These are phyloP conservation scores for Amanita exitialis DNA, from an alignment of 768 basidiomycete species.

Conservation along the genomic window DNA sequence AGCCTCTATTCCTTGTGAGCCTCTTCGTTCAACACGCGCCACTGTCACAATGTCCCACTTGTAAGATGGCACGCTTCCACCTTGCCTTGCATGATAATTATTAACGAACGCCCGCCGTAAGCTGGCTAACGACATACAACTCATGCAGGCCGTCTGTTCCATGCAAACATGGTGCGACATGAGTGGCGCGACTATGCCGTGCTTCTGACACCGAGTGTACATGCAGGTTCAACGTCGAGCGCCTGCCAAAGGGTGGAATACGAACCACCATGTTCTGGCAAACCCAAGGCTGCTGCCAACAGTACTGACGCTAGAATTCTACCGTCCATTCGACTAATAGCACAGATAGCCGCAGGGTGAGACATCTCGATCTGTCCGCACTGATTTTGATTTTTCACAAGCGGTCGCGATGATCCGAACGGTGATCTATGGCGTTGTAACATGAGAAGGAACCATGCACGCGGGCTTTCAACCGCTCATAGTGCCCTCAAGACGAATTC, in stretches of 20 bases:
- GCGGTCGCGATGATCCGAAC: background rate
- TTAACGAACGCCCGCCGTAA: background rate
- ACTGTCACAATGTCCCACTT: background rate
- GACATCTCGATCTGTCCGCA: background rate
- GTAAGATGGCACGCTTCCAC: background rate
- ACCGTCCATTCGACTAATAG: background rate
- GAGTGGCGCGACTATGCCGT: background rate
- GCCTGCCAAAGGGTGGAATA: background rate
- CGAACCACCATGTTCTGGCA: background rate
- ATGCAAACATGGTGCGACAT: background rate
- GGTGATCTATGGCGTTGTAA: slow-evolving; percentile 1
- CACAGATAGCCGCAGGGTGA: slow-evolving; percentile 1
- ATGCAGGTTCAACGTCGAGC: background rate
- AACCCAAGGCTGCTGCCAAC: background rate
- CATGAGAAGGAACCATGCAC: background rate
- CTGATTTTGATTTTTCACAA: background rate
- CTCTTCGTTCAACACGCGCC: background rate
- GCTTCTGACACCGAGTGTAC: background rate
- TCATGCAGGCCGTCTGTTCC: background rate
- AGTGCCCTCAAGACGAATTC: background rate
- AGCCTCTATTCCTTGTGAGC: background rate
- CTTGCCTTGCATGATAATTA: background rate
- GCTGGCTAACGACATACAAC: background rate
- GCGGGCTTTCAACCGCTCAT: background rate
- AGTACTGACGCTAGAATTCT: background rate